These are phyloP conservation scores for Trichophyton rubrum DNA, from an alignment of 2,329 filamentous ascomycete species.

Conservation along the genomic window DNA sequence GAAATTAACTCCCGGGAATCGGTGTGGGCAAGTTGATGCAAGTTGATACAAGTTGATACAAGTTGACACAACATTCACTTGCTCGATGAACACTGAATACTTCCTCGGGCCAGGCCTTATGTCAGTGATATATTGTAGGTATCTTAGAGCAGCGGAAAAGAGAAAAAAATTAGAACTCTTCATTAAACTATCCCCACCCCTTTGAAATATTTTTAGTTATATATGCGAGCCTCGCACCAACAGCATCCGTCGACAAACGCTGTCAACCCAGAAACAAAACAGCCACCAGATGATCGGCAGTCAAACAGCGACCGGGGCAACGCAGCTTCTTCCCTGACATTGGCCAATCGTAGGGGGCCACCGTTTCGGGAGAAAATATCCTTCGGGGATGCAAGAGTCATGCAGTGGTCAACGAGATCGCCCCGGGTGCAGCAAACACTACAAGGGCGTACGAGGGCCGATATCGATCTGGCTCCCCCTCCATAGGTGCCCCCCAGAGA, in stretches of 20 bases:
- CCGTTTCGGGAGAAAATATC: not conserved
- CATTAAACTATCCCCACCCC: not conserved
- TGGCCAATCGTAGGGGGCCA: not conserved
- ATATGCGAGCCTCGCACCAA: not conserved
- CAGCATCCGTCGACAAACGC: not conserved
- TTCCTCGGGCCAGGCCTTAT: not conserved
- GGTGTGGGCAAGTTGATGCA: not conserved
- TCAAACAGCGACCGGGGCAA: no score
- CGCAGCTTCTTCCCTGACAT: not conserved
- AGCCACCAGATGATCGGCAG: no score
- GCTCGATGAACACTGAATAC: not conserved
- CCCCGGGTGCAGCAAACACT: not conserved
- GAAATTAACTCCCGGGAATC: not conserved
- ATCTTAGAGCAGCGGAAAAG: not conserved
- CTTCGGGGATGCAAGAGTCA: not conserved
- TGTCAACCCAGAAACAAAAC: no score
- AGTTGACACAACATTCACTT: not conserved
- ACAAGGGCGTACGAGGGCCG: not conserved
- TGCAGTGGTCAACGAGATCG: not conserved
- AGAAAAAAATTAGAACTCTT: not conserved
- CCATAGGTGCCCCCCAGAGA: not conserved
- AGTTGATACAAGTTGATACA: no score
- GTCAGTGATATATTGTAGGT: not conserved
- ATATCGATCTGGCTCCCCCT: not conserved
- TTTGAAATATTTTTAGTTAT: not conserved